Base-by-base conservation (phyloP, 805 yeast genomes). In the Metschnikowia reukaufii region DNA sequence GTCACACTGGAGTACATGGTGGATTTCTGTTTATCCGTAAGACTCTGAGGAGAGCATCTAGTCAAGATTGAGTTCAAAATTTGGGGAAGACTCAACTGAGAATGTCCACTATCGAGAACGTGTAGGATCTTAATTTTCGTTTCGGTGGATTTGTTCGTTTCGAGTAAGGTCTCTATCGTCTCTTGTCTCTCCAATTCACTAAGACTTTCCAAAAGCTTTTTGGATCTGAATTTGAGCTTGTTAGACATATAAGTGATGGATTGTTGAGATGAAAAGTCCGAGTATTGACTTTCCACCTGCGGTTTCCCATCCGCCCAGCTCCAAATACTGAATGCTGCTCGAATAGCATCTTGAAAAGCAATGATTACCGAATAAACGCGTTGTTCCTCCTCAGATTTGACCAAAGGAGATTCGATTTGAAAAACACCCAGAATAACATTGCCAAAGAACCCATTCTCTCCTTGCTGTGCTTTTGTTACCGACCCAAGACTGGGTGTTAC, bases 61-160 rank as follows among this genome's bases (percentile, higher is more conserved):
- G 81, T 68, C 18, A 65, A 60, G 27, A 85, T 71, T 0, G 87
- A 71, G 47, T 78, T 73, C 54, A 88, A 71, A 4, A 90, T 67
- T 55, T 79, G 76, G 0, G 95, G 91, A 12, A 89, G 68, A 0
- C 95, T 86, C 4, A 79, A 57, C 47, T 82, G 86, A 0, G 96
- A 86, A 52, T 87, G 79, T 6, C 96, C 86, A 0, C 94, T 92
- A 65, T 91, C 97, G 40, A 91, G 67, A 2, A 86, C 83, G 61
- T 87, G 89, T n/a, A 88, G 63, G 1, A 88, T 59, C 54, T 83
- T 85, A 56, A 82, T 76, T 20, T 58, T 60, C 7, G 62, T 31
- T 0, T 51, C 45, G 10, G 46, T 39, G 4, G 36, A 42, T 9
- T 40, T 12, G 15, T 61, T 61, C 10, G 81, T 69, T 5, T 54